Conservation (phyloP, 2,329 filamentous ascomycete genomes). For the Scedosporium minutisporum region DNA sequence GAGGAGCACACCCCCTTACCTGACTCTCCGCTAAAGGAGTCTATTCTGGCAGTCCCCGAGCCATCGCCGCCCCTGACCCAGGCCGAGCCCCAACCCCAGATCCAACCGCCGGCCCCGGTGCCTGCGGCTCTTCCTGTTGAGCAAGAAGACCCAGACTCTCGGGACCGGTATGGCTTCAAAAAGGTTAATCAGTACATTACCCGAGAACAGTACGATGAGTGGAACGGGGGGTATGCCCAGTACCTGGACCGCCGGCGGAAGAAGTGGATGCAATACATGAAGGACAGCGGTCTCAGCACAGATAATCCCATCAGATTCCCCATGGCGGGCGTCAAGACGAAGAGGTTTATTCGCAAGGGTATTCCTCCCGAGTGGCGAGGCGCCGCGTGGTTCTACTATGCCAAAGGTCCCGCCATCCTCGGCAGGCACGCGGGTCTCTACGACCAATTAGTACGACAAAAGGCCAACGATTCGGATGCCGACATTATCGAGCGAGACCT, state of each 20-base stretch:
- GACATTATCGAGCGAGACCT: constrained; percentile 92
- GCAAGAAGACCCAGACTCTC: constrained; percentile 38
- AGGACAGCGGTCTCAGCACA: constrained; percentile 64
- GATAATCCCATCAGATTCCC: constrained; percentile 70
- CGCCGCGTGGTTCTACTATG: constrained; percentile 96
- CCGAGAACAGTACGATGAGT: constrained; percentile 68
- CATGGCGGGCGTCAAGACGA: constrained; percentile 69
- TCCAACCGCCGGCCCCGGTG: constrained; percentile 11
- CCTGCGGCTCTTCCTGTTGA: constrained; percentile 14
- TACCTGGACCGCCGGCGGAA: constrained; percentile 65
- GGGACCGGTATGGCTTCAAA: constrained; percentile 87
- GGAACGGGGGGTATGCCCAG: constrained; percentile 65
- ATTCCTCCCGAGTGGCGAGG: constrained; percentile 90
- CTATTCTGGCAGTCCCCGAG: constrained; percentile 10
- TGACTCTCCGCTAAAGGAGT: constrained; percentile 10
- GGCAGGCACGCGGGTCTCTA: constrained; percentile 71
- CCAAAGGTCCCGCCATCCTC: constrained; percentile 72
- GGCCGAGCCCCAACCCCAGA: not conserved
- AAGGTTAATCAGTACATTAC: constrained; percentile 76
- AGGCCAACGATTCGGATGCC: constrained; percentile 61
- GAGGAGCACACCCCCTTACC: constrained; percentile 19
- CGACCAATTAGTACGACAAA: constrained; percentile 53
- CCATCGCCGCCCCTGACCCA: constrained; percentile 9
- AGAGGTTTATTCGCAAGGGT: constrained; percentile 84
- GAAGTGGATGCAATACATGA: constrained; percentile 76